Evolutionary conservation across 2,329 filamentous ascomycete species (phyloP), one percentile per base, ranked within the genome.

Genomic region (Tolypocladium pustulatum): DNA sequence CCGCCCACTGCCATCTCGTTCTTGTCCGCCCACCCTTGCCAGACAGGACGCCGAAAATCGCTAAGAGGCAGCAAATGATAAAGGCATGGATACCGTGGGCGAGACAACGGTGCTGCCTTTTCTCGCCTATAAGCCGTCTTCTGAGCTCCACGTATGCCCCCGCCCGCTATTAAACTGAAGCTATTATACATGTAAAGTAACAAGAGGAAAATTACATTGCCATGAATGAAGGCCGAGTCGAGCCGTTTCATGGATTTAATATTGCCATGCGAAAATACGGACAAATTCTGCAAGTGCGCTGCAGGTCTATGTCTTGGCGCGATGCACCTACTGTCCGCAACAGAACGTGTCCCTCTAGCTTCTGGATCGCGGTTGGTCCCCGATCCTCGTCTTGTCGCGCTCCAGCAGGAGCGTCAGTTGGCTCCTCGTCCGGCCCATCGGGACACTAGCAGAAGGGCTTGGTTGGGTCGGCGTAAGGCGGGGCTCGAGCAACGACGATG

Each of bases 361-460:
- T 59, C 62, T 70, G 36, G 63, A 62, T 57, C 65, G 62, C 22
- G 64, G 46, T 57, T 69, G 68, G 22, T 70, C 69, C 22, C 64
- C 64, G 43, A 61, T 67, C 54, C 72, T 68, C 17, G 69, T 70
- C 63, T 77, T 80, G 61, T 81, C 81, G 40, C 79, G 77, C 63
- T 84, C 80, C 25, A 86, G 72, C 1, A 86, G 72, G 4, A 86
- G 70, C 12, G 79, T 80, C 34, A 86, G 72, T 66, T 86, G 82
- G 64, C 82, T 85, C 68, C 79, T 83, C n/a, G 82, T 81, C 59
- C 81, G 75, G n/a, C 75, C 81, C 55, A 85, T 71, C 4, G 78
- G 80, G 9, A 81, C 73, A 17, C 70, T 70, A 32, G 77, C 70
- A 17, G 74, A 71, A 13, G 73, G 68, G 51, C 73, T 79, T 5